Percentiles rank a stretch among this genome's conserved stretches.
Conservation (phyloP, 2,329 filamentous ascomycete species). For the Venturia aucupariae region DNA sequence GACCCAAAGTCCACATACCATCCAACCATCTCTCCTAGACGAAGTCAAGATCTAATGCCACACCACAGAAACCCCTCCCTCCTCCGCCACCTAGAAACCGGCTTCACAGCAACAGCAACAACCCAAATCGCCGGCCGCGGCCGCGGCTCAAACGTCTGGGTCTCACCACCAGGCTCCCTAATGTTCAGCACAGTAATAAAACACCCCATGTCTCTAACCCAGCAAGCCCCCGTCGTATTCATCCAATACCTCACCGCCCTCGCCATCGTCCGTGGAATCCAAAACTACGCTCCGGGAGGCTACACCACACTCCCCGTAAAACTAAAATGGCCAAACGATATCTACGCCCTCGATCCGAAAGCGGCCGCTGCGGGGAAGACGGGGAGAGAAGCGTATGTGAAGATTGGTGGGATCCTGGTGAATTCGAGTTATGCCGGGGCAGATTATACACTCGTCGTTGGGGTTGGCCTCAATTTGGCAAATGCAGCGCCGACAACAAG, state of each 20-base stretch:
- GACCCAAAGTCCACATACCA: not conserved
- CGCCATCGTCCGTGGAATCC: conserved; percentile 75
- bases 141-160: conserved; percentile 87
- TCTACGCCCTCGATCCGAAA: conserved; percentile 39
- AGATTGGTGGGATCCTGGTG: conserved; percentile 87
- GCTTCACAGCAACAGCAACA: conserved; percentile 82
- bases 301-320: conserved; percentile 71
- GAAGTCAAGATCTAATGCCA: conserved; percentile 10
- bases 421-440: conserved; percentile 73
- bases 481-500: conserved; percentile 83
- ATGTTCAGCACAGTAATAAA: conserved; percentile 85
- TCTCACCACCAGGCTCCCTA: conserved; percentile 75
- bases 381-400: conserved; percentile 55
- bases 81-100: conserved; percentile 65
- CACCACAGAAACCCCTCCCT: conserved; percentile 60
- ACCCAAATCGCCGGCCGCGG: conserved; percentile 83
- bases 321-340: conserved; percentile 97
- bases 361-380: conserved; percentile 36
- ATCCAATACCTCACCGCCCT: conserved; percentile 88
- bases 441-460: conserved; percentile 76
- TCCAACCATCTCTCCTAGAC: too few relatives aligned
- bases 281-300: conserved; percentile 65
- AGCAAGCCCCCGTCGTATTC: conserved; percentile 75
- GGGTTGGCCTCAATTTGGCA: conserved; percentile 71
- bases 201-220: conserved; percentile 64